These are phyloP conservation scores for Dentipellis fragilis DNA, from an alignment of 768 basidiomycete genomes.

Conservation along the genomic window DNA sequence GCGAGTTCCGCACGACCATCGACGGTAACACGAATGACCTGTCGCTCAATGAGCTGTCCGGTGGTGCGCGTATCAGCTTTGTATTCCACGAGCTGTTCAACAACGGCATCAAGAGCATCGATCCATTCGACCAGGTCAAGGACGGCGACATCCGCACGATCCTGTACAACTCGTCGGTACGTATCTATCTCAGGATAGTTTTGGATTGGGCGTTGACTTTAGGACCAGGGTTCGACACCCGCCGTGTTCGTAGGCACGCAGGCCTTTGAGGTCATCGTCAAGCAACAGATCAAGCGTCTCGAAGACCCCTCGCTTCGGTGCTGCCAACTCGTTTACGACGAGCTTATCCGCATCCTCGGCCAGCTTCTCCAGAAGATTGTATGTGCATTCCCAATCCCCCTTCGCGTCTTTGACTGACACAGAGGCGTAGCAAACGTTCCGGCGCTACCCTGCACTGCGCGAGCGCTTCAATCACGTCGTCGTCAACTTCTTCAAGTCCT, in stretches of 20 bases:
- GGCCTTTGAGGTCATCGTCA: slow-evolving; percentile 97
- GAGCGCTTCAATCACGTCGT: slow-evolving; percentile 96
- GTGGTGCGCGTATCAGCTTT: slow-evolving; percentile 96
- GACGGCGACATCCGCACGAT: slow-evolving; percentile 96
- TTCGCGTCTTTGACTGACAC: not conserved
- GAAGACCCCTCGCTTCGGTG: slow-evolving; percentile 94
- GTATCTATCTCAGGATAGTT: slow-evolving; percentile 22
- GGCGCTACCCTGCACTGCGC: slow-evolving; percentile 90
- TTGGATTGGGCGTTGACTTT: not conserved
- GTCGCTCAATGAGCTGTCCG: slow-evolving; percentile 91
- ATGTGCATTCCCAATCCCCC: slow-evolving; percentile 18
- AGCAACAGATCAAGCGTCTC: slow-evolving; percentile 95
- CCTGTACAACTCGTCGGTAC: slow-evolving; percentile 92
- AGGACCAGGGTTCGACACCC: slow-evolving; percentile 79
- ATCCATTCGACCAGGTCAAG: slow-evolving; percentile 98
- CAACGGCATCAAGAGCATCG: slow-evolving; percentile 89
- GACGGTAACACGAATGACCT: slow-evolving; percentile 97
- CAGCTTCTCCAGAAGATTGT: slow-evolving; percentile 89
- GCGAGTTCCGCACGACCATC: slow-evolving; percentile 93
- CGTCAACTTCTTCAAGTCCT: slow-evolving; percentile 90
- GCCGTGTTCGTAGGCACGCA: slow-evolving; percentile 93
- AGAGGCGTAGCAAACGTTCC: slow-evolving; percentile 74
- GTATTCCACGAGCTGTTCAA: slow-evolving; percentile 99
- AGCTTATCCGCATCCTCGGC: slow-evolving; percentile 90
- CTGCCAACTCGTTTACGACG: slow-evolving; percentile 93